phyloP scores from a whole-genome alignment of 2,329 filamentous ascomycete species.

The Nigrograna mackinnonii region DNA sequence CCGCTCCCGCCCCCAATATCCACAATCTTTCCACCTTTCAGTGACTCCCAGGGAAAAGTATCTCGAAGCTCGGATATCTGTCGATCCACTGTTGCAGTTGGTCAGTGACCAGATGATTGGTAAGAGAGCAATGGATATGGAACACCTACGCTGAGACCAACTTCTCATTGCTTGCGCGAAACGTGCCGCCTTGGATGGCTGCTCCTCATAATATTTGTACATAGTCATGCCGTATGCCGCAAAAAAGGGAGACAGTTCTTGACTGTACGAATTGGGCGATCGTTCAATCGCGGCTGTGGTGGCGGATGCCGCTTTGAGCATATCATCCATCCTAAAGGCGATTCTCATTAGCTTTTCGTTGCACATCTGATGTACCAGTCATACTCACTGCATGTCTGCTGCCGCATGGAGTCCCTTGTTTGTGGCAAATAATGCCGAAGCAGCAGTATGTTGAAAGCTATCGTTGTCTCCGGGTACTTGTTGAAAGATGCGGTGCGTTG shows the following conservation, averaged over 20 bases:
- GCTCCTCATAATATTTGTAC: constrained; percentile 31
- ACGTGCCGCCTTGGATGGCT: constrained; percentile 22
- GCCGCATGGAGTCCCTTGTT: background rate
- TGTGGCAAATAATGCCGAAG: background rate
- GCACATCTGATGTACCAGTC: constrained; percentile 6
- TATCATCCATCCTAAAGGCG: constrained; percentile 19
- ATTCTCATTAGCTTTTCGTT: constrained; percentile 7
- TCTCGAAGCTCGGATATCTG: constrained; percentile 16
- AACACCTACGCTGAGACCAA: constrained; percentile 14
- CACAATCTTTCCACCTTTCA: constrained; percentile 26
- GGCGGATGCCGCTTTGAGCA: constrained; percentile 28
- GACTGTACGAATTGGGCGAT: constrained; percentile 9
- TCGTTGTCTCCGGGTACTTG: constrained; percentile 1
- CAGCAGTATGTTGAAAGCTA: constrained; percentile 16
- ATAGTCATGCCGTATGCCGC: constrained; percentile 17
- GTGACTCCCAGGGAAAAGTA: constrained; percentile 25
- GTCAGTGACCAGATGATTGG: background rate
- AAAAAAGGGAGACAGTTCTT: constrained; percentile 15
- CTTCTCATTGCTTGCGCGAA: constrained; percentile 33
- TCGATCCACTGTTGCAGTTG: constrained; percentile 14
- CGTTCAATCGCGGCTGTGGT: constrained; percentile 10
- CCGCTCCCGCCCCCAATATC: constrained; percentile 34
- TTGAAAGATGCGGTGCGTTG: constrained; percentile 8
- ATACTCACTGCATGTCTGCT: constrained; percentile 1
- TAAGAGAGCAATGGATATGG: constrained; percentile 1